Conservation (phyloP, 768 basidiomycete genomes). For the Grammothele lineata region DNA sequence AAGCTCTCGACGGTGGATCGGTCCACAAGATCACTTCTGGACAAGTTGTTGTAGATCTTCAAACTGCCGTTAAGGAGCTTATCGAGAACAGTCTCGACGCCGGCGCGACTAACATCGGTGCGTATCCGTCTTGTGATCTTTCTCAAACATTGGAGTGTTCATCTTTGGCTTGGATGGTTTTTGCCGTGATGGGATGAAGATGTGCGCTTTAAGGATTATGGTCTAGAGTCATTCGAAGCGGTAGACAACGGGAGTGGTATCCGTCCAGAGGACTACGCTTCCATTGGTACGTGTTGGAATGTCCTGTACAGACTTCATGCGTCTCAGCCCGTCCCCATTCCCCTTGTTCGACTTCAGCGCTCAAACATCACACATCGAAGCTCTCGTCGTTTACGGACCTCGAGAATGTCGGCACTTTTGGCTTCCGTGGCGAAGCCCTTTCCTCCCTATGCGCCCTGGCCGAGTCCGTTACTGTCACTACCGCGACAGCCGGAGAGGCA, state of each 20-base stretch:
- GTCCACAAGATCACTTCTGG: slow-evolving; percentile 90
- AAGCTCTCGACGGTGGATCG: slow-evolving; percentile 69
- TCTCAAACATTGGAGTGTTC: no score
- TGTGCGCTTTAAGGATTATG: slow-evolving; percentile 86
- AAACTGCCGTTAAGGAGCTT: slow-evolving; percentile 92
- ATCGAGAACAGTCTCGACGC: slow-evolving; percentile 97
- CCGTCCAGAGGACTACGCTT: slow-evolving; percentile 66
- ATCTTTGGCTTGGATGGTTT: no score
- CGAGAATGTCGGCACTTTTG: slow-evolving; percentile 72
- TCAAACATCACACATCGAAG: slow-evolving; percentile 96
- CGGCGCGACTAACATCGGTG: slow-evolving; percentile 82
- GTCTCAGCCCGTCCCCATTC: no score
- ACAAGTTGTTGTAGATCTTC: slow-evolving; percentile 91
- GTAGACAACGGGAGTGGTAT: slow-evolving; percentile 93
- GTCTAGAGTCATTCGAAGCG: slow-evolving; percentile 78
- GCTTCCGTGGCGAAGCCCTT: slow-evolving; percentile 94
- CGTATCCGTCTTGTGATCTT: slow-evolving; percentile 18
- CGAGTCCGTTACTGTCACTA: slow-evolving; percentile 64
- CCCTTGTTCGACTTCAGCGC: slow-evolving; percentile 39
- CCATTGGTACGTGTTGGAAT: slow-evolving; percentile 54
- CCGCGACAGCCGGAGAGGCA: slow-evolving; percentile 63
- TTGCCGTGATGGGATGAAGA: slow-evolving; percentile 43
- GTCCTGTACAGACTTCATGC: no score
- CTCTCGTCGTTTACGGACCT: slow-evolving; percentile 73
- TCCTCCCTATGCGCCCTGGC: slow-evolving; percentile 88